Base-by-base conservation (phyloP, 768 basidiomycete species). In the Daedalea quercina region DNA sequence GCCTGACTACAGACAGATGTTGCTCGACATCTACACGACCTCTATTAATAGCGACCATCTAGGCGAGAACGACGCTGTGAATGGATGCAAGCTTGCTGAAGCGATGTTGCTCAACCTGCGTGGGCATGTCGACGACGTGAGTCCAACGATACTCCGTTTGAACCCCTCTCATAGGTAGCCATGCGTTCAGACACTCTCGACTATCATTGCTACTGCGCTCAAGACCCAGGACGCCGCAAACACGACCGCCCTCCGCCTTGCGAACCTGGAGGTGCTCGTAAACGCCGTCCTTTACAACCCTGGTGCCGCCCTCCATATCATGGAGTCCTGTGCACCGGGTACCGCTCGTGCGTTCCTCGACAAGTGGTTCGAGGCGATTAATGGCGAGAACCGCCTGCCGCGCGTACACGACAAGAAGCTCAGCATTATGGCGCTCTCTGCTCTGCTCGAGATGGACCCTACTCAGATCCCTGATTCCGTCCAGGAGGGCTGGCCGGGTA, bases 381-480 rank as follows among this genome's bases (percentile, higher is more conserved):
- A 82, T 53, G 63, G 57, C 34, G 72, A 76, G 28, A 72, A 66
- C 23, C 77, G 75, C 45, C 76, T 93, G 33, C 88, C 90, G 12
- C 81, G 91, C 19, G 90, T 95, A 42, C 91, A 95, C 64, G 91
- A 94, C 70, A 92, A 93, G 78, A 91, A 87, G 68, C 71, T 94
- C 53, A 81, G 79, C 59, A 80, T 94, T 52, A 65, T 89, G 53
- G 82, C 91, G 9, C 66, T 94, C 52, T 88, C 84, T 56, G 81
- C 83, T 43, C 69, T 94, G 54, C 72, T 95, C 63, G 89, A 92
- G 68, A 70, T 90, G 67, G 73, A 82, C 12, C 76, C 79, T 1
- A 65, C 66, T 9, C 64, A 63, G 45, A 75, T 90, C 33, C 89
- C 87, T 2, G 75, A 75, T 40, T 66, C 69, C 17, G 68, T 91